phyloP scores from a whole-genome alignment of 1,139 yeast species.

The Schizosaccharomyces versatilis region DNA sequence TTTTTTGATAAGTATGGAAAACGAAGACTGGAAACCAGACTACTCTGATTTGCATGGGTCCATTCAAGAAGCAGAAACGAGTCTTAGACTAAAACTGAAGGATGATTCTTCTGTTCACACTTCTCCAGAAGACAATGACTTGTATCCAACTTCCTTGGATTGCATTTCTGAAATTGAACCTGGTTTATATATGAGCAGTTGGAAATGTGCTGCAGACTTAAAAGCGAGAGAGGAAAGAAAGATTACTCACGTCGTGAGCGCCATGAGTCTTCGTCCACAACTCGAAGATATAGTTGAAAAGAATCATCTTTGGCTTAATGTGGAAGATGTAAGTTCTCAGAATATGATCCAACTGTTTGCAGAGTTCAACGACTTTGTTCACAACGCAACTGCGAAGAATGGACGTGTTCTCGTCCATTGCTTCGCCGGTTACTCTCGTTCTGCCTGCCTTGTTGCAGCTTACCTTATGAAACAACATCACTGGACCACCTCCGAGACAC shows the following conservation, averaged over 20 bases:
- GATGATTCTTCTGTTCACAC: too few species aligned
- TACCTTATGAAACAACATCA: conserved; percentile 57
- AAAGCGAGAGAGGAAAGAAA: neutral
- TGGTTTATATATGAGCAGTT: neutral
- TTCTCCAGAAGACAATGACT: too few species aligned
- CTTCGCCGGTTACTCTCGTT: conserved; percentile 62
- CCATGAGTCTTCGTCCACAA: neutral
- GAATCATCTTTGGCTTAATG: neutral
- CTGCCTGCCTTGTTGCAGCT: conserved; percentile 50
- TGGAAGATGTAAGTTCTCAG: conserved; percentile 14
- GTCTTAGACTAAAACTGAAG: neutral
- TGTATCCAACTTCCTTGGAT: neutral
- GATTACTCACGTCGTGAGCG: neutral
- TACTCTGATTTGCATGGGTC: neutral
- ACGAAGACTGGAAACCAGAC: neutral
- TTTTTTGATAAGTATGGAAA: neutral
- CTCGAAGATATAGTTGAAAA: neutral
- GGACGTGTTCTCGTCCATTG: conserved; percentile 22
- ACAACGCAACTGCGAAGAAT: conserved; percentile 28
- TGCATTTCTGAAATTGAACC: neutral
- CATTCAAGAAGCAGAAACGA: neutral
- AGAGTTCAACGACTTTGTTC: conserved; percentile 43
- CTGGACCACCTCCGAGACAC: conserved; percentile 35
- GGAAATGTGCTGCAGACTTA: neutral
- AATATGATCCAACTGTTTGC: conserved; percentile 43